Evolutionary conservation across 345 rosid genomes (phyloP).

Genomic region (Kernera saxatilis): DNA sequence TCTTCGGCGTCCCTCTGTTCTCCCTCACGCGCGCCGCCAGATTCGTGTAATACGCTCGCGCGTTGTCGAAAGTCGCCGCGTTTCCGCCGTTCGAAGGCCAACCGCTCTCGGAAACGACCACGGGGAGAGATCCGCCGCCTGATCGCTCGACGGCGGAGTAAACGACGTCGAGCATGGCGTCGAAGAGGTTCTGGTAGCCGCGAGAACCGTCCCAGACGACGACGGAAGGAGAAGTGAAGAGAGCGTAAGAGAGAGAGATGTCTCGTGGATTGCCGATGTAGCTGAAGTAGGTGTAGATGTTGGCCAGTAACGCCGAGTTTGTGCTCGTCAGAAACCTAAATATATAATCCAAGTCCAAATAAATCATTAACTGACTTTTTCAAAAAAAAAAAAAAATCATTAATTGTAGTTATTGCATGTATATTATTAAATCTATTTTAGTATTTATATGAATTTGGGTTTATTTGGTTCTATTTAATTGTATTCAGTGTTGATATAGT

Average conservation of each 20-base stretch:
- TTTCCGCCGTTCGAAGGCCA: slow-evolving; percentile 33
- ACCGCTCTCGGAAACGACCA: slow-evolving; percentile 33
- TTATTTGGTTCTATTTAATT: no score
- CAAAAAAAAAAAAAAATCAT: no score
- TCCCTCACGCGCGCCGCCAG: slow-evolving; percentile 22
- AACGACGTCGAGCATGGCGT: slow-evolving; percentile 22
- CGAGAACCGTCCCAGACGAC: slow-evolving; percentile 34
- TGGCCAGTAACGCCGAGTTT: slow-evolving; percentile 34
- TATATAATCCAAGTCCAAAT: no score
- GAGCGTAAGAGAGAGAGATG: slow-evolving; percentile 38
- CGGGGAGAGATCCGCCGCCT: slow-evolving; percentile 17
- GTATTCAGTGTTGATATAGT: no score
- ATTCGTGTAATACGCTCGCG: slow-evolving; percentile 22
- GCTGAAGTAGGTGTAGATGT: slow-evolving; percentile 41
- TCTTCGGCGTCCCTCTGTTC: slow-evolving; percentile 33
- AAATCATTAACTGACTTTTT: no score
- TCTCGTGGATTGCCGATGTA: slow-evolving; percentile 5
- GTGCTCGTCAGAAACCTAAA: slow-evolving; percentile 26
- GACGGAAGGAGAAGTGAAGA: slow-evolving; percentile 29
- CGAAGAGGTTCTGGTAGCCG: slow-evolving; percentile 34
- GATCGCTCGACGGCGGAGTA: slow-evolving; percentile 23
- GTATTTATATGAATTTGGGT: no score
- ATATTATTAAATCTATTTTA: no score
- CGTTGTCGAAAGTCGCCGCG: slow-evolving; percentile 23
- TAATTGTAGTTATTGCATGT: no score